These are phyloP conservation scores for Volvox reticuliferus DNA, from an alignment of 139 green algal genomes.

Conservation along the genomic window DNA sequence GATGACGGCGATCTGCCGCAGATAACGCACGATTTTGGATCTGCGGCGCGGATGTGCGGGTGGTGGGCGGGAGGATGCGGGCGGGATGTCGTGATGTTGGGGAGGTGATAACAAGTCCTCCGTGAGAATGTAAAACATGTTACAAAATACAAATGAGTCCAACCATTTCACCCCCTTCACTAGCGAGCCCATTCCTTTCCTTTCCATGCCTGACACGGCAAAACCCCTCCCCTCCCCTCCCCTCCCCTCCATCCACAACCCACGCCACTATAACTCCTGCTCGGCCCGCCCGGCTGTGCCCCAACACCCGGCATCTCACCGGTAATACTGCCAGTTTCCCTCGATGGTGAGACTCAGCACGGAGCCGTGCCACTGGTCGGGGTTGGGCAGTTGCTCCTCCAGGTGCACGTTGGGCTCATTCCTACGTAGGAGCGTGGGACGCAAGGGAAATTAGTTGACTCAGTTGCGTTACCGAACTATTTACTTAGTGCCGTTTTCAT, in stretches of 20 bases:
- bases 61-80: neutral
- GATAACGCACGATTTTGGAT: slow-evolving; percentile 83
- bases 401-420: slow-evolving; percentile 94
- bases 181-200: too few relatives aligned
- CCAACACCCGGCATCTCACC: slow-evolving; percentile 9
- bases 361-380: slow-evolving; percentile 85
- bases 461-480: too few relatives aligned
- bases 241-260: neutral
- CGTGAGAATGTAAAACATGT: too few relatives aligned
- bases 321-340: slow-evolving; percentile 91
- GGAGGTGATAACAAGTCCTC: too few relatives aligned
- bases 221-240: neutral
- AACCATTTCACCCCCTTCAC: too few relatives aligned
- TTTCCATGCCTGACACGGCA: too few relatives aligned
- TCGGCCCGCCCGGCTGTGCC: too few relatives aligned
- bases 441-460: too few relatives aligned
- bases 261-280: neutral
- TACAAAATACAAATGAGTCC: too few relatives aligned
- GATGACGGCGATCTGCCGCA: slow-evolving; percentile 97
- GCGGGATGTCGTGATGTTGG: neutral
- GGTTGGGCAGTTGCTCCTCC: slow-evolving; percentile 79
- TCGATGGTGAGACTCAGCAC: slow-evolving; percentile 92
- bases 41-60: neutral
- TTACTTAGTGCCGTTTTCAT: too few relatives aligned
- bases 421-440: slow-evolving; percentile 47